phyloP scores from a whole-genome alignment of 2,329 filamentous ascomycete species.

The Trichophyton benhamiae region DNA sequence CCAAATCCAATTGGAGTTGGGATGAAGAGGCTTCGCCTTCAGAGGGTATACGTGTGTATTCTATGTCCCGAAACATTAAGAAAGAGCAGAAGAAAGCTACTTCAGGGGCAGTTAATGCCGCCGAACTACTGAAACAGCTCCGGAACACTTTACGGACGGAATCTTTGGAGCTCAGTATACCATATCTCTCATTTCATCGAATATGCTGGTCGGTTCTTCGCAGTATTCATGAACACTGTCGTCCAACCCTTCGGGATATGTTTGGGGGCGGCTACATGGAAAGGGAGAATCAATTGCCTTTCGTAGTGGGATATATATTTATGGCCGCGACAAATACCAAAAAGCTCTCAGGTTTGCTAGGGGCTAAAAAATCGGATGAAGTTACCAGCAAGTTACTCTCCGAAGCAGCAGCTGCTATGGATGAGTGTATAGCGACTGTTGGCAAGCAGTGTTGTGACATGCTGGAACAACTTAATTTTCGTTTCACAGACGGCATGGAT shows the following conservation, averaged over 20 bases:
- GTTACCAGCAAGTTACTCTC: neutral
- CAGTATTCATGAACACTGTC: constrained; percentile 15
- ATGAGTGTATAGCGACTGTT: neutral
- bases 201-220: constrained; percentile 30
- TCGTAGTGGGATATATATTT: constrained; percentile 32
- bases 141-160: constrained; percentile 28
- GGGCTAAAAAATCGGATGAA: neutral
- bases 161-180: constrained; percentile 31
- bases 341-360: neutral
- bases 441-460: neutral
- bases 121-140: constrained; percentile 22
- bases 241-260: constrained; percentile 22
- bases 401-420: neutral
- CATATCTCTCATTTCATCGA: constrained; percentile 33
- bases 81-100: neutral
- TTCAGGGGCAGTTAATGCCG: constrained; percentile 6
- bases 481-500: neutral
- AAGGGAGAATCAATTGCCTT: constrained; percentile 30
- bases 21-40: constrained; percentile 11
- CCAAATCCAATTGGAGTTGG: constrained; percentile 15
- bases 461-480: neutral
- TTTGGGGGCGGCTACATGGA: constrained; percentile 29
- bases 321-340: constrained; percentile 18
- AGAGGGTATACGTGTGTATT: neutral
- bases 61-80: neutral